A percentile compares a stretch with the other conserved stretches of the same genome.
Evolutionary conservation across 2,329 filamentous ascomycete genomes (phyloP).

Genomic region (Colletotrichum eleusines): DNA sequence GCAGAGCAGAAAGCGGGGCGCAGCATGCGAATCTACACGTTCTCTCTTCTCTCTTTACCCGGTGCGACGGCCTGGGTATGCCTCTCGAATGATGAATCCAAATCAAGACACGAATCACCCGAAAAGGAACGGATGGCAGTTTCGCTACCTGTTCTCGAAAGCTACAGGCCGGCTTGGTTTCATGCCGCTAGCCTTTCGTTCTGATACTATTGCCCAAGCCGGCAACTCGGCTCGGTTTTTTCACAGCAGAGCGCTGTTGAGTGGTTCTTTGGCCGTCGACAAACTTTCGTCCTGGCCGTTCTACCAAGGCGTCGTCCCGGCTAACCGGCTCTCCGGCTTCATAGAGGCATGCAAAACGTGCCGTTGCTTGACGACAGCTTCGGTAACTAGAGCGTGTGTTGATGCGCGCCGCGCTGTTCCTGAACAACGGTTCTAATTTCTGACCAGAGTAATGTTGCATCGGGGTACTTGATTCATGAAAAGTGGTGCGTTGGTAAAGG

Average conservation of each 20-base stretch:
- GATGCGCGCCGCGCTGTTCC: neutral
- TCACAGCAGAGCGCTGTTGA: neutral
- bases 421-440: too few species aligned
- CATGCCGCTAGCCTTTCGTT: neutral
- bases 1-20: too few species aligned
- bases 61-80: neutral
- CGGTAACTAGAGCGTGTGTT: too few species aligned
- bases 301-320: neutral
- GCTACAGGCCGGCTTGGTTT: conserved; percentile 5
- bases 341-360: too few species aligned
- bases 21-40: too few species aligned
- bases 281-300: neutral
- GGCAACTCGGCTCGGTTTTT: neutral
- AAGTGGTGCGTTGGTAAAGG: neutral
- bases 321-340: too few species aligned
- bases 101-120: neutral
- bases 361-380: too few species aligned
- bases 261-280: neutral
- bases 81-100: neutral
- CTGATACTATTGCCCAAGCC: neutral
- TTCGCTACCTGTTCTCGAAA: conserved; percentile 19
- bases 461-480: neutral
- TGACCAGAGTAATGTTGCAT: too few species aligned
- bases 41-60: neutral
- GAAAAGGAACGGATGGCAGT: conserved; percentile 38